Evolutionary conservation across 2,329 filamentous ascomycete genomes (phyloP).

Genomic region (Hypoxylon sp.): DNA sequence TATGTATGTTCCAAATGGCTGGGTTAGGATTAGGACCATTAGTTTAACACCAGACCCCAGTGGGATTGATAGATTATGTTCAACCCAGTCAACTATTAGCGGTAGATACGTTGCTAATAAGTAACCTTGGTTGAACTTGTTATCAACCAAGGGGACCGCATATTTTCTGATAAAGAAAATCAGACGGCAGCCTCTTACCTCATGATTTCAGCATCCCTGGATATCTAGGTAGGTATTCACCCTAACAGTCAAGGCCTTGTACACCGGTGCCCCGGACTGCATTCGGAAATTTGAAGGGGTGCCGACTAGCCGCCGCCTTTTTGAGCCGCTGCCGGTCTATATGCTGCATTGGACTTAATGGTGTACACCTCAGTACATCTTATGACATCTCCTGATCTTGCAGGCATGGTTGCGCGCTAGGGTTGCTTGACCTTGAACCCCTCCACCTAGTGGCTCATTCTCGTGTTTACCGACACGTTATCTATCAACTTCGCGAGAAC

Average conservation of each 20-base stretch:
- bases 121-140: slow-evolving; percentile 16
- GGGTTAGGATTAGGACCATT: slow-evolving; percentile 31
- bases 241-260: slow-evolving; percentile 17
- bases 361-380: slow-evolving; percentile 32
- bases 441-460: slow-evolving; percentile 16
- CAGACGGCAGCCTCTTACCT: slow-evolving; percentile 41
- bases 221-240: slow-evolving; percentile 12
- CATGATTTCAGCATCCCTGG: slow-evolving; percentile 36
- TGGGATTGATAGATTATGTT: slow-evolving; percentile 15
- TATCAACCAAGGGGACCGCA: slow-evolving; percentile 12
- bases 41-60: slow-evolving; percentile 31
- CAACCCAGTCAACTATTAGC: slow-evolving; percentile 25
- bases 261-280: slow-evolving; percentile 36
- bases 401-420: slow-evolving; percentile 30
- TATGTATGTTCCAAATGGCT: slow-evolving; percentile 33
- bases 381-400: slow-evolving; percentile 45
- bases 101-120: slow-evolving; percentile 24
- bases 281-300: slow-evolving; percentile 45
- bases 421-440: slow-evolving; percentile 32
- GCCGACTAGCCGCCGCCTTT: slow-evolving; percentile 41
- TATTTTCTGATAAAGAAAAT: slow-evolving; percentile 42
- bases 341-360: slow-evolving; percentile 26
- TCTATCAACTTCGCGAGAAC: slow-evolving; percentile 28
- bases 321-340: slow-evolving; percentile 33
- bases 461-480: slow-evolving; percentile 36